Evolutionary conservation across 1,284 basidiomycete genomes (phyloP), one percentile per base, ranked within the genome.

Genomic region (Termitomyces sp.): DNA sequence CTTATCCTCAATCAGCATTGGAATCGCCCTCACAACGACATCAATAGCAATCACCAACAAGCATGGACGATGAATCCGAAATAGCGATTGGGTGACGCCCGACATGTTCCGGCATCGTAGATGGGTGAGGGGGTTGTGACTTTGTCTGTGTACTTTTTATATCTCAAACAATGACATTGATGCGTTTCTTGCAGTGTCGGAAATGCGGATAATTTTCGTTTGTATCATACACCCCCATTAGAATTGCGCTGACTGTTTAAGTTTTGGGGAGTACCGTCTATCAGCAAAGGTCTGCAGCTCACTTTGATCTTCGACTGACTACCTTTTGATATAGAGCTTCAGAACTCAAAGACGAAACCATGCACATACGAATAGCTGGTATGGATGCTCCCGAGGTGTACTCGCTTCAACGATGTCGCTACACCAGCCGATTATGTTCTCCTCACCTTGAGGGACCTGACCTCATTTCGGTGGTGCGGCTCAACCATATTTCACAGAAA

Each of bases 361-460:
- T 96, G 17, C 86, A 88, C 62, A 84, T 97, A 44, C 83, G 94
- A 24, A 81, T 96, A 46, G 90, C 89, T 8, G 94, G 90, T 0
- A 83, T 93, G 9, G 94, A 97, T 67, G 94, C 94, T 1, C 94
- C 94, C 0, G 94, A 96, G 76, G 89, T 88, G 60, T n/a, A 66
- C 54, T 53, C 44, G 12, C 33, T 54, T 30, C n/a, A 26, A 46
- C 7, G 0, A 15, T 21, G 28, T 24, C 31, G 12, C 8, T 17
- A n/a, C 31, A 17, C 26, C 4, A 10, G 13, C 31, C 42, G 15
- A 13, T 15, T n/a, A 36, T 44, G n/a, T 41, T n/a, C 36, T 30
- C 19, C 3, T 21, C 5, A 38, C 38, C 6, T 21, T 5, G 40
- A 92, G 88, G 80, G 74, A 10, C 76, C 83, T 0, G 74, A 10